Evolutionary conservation across 176 grass and related monocot genomes (phyloP).

Genomic region (Aegilops sharonensis): DNA sequence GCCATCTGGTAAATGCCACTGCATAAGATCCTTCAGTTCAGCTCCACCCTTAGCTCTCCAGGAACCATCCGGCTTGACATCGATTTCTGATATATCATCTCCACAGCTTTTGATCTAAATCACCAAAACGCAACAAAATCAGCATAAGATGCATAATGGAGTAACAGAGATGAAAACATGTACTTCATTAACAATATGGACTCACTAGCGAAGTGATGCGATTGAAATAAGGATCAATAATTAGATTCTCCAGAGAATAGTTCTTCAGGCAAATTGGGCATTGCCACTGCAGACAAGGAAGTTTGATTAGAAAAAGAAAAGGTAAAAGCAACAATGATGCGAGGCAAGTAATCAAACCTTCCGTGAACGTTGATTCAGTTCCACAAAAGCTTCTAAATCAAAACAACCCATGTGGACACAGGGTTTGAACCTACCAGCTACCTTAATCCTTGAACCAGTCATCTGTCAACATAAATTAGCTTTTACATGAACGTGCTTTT

Average conservation of each 20-base stretch:
- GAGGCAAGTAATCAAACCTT: constrained; percentile 58
- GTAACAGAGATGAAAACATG: constrained; percentile 3
- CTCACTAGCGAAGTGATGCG: constrained; percentile 84
- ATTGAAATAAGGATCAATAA: constrained; percentile 97
- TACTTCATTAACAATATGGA: constrained; percentile 22
- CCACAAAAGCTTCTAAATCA: constrained; percentile 93
- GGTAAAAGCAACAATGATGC: not conserved
- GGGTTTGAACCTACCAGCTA: constrained; percentile 88
- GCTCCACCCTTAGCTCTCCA: constrained; percentile 69
- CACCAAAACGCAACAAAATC: constrained; percentile 38
- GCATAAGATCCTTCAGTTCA: constrained; percentile 52
- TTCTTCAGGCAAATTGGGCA: constrained; percentile 95
- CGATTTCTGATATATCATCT: constrained; percentile 71
- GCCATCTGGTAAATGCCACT: constrained; percentile 95
- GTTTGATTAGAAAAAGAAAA: constrained; percentile 3
- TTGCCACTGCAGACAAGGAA: constrained; percentile 80
- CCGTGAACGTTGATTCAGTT: constrained; percentile 73
- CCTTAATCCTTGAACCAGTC: constrained; percentile 77
- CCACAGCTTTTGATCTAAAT: constrained; percentile 64
- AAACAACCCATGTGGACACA: constrained; percentile 94
- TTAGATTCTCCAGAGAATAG: constrained; percentile 68
- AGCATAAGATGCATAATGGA: constrained; percentile 3
- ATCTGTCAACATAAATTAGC: constrained; percentile 52
- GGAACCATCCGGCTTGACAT: constrained; percentile 83
- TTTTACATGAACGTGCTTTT: constrained; percentile 19